A percentile compares a stretch with the other conserved stretches of the same genome.
phyloP scores from a whole-genome alignment of 2,329 filamentous ascomycete species.

The Elsinoe perseae region DNA sequence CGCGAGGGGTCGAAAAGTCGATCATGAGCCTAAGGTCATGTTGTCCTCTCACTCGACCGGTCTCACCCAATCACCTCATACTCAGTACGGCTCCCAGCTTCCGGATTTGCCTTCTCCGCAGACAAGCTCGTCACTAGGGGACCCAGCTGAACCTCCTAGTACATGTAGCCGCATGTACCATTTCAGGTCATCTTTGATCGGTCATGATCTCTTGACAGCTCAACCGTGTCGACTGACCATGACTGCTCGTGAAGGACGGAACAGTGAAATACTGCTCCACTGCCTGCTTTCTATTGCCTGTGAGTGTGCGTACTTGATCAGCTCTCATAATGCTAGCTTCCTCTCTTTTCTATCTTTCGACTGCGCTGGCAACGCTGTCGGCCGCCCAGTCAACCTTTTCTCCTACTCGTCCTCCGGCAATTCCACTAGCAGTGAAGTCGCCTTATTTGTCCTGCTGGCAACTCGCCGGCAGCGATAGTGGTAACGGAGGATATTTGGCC shows the following conservation, averaged over 20 bases:
- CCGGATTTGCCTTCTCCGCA: conserved; percentile 2
- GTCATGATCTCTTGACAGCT: background rate
- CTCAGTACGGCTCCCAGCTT: background rate
- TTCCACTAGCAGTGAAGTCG: conserved; percentile 65
- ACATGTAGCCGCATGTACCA: background rate
- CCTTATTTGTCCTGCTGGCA: conserved; percentile 70
- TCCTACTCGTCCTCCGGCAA: conserved; percentile 57
- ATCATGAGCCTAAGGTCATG: conserved; percentile 7
- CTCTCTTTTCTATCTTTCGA: conserved; percentile 15
- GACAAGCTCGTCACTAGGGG: background rate
- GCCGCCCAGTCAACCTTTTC: conserved; percentile 47
- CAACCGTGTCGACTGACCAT: background rate
- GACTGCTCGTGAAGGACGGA: background rate
- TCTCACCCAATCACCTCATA: conserved; percentile 5
- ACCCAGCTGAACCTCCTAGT: background rate
- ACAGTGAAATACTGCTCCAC: background rate
- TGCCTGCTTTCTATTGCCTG: background rate
- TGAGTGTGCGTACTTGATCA: background rate
- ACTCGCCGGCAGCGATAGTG: conserved; percentile 50
- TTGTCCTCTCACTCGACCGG: background rate
- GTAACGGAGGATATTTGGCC: conserved; percentile 58
- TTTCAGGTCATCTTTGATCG: background rate
- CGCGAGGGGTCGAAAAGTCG: background rate
- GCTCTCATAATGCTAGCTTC: background rate
- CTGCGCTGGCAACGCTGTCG: background rate